Evolutionary conservation across 345 rosid species (phyloP), one percentile per base, ranked within the genome.

Genomic region (Aquilaria malaccensis): DNA sequence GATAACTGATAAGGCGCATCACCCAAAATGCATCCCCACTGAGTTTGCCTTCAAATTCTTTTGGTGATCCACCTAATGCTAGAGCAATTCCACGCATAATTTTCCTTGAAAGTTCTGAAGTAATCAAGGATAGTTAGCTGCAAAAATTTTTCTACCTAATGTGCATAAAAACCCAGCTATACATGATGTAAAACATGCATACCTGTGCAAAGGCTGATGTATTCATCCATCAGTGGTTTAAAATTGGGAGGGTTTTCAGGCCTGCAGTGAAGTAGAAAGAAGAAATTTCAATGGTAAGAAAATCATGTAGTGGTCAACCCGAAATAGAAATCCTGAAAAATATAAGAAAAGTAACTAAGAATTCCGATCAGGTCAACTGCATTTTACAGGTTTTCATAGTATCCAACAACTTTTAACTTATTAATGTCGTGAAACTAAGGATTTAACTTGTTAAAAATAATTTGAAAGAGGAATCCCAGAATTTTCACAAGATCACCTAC

Each of bases 11-110:
- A 56, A 89, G 79, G 37, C 94, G 94, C 68, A 72, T 31, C 61
- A 84, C 94, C 96, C 98, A 93, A 82, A 89, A 93, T 46, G 98
- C 81, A 60, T 93, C 88, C 61, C 91, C 89, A 6, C 80, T 89
- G 63, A 67, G 81, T 61, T 82, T 75, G 37, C 94, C 89, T 69
- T 89, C 94, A 67, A 93, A 85, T 61, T 77, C 94, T 64, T 79
- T 64, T 1, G 82, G 82, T 67, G 83, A 75, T 71, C 94, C 87
- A 1, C 83, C 77, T 64, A 87, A 73, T 60, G 88, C 97, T 50
- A 93, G 48, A 29, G 91, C 80, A 30, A 87, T 85, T 33, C 97
- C 96, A 7, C 83, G 74, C 84, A 89, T 70, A 33, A 93, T 89
- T 47, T 84, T 89, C 65, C 76, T 85, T 30, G 97, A 93, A 65